Base-by-base conservation (phyloP, 2,329 filamentous ascomycete species). In the Tolypocladium cylindrosporum region DNA sequence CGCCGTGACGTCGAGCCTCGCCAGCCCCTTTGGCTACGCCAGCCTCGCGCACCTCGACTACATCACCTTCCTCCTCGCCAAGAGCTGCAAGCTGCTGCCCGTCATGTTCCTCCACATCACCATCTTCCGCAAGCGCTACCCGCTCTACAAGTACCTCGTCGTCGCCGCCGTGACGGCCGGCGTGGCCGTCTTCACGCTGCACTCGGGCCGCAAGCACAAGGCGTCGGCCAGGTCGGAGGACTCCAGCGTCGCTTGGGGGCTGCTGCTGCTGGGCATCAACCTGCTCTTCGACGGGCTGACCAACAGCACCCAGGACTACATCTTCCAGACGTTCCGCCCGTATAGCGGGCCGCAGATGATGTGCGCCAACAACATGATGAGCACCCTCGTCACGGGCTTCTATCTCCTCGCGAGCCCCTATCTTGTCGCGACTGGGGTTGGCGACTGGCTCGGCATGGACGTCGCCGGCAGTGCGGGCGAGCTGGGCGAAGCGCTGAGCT, bases 331-430 rank as follows among this genome's bases (percentile, higher is more conserved):
- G 8, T 96, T 91, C 74, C 85, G 84, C 63, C 86, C 87, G 16
- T 97, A 94, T 71, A 84, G 85, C 3, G 94, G 94, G 11, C 91
- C 93, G 60, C 94, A 99, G 81, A 99, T 99, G 94, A 99, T 99
- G 94, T 95, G 92, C 71, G 92, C 93, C 43, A 91, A 97, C 74
- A 99, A 97, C 71, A 77, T 96, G 58, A 88, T 97, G 73, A 88
- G 84, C 65, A 93, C 91, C 4, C 69, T 85, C 53, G 78, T 97
- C 58, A 97, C 92, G 4, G 79, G 83, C 24, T 69, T 76, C 0
- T 97, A 96, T 68, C 83, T 99, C 51, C 63, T 93, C 21, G 68
- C 91, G 24, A 89, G 86, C 66, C 94, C 94, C 0, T 90, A 87
- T 76, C 73, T 97, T n/a, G 88, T 88, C 0, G 77, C 80, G 58